Conservation (phyloP, 768 basidiomycete genomes). For the Macrolepiota fuliginosa region DNA sequence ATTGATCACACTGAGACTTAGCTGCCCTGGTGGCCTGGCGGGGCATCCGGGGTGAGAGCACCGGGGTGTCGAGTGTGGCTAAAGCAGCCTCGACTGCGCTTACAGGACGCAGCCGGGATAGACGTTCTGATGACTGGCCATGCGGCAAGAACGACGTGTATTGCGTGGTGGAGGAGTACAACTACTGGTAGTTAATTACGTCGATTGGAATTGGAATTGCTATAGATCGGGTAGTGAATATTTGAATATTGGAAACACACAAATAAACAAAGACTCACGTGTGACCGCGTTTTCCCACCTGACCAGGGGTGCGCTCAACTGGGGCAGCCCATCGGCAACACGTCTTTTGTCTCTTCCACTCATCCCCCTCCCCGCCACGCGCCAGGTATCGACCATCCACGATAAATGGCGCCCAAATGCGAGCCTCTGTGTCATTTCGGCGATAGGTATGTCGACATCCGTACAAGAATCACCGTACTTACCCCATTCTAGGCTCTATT, state of each 20-base stretch:
- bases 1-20: constrained; percentile 14
- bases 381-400: neutral
- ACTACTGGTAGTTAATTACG: constrained; percentile 1
- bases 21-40: constrained; percentile 44
- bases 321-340: constrained; percentile 2
- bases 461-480: constrained; percentile 10
- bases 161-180: constrained; percentile 71
- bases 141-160: constrained; percentile 61
- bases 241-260: constrained; percentile 7
- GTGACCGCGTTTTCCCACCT: constrained; percentile 6
- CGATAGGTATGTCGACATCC: constrained; percentile 54
- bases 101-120: constrained; percentile 13
- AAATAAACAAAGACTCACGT: constrained; percentile 15
- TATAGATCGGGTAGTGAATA: too few relatives aligned
- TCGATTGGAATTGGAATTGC: too few relatives aligned
- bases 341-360: neutral
- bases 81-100: constrained; percentile 14
- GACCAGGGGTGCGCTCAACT: constrained; percentile 3
- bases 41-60: constrained; percentile 29
- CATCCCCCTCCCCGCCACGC: constrained; percentile 1
- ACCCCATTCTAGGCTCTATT: constrained; percentile 62
- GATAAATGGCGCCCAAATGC: constrained; percentile 49
- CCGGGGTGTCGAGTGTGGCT: constrained; percentile 18
- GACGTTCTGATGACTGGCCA: constrained; percentile 25
- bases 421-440: constrained; percentile 79